Evolutionary conservation across 495 filamentous ascomycete species (phyloP), one percentile per base, ranked within the genome.

Genomic region (Aspergillus incahuasiensis): DNA sequence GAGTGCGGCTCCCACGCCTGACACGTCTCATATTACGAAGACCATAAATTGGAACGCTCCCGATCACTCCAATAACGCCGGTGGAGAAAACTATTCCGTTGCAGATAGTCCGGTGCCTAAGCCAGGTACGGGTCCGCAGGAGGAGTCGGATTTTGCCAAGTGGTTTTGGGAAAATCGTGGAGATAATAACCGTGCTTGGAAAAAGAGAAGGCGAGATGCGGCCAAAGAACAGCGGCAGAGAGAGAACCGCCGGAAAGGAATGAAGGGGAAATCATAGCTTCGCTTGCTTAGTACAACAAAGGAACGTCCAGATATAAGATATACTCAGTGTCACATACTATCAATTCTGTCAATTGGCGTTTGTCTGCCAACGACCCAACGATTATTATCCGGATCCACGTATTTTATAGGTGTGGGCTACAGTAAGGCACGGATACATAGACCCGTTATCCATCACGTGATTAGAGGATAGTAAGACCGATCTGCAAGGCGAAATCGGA

Each of bases 101-200:
- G 50, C 62, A 43, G 61, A 64, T 48, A 74, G 67, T 22, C 67
- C 70, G 2, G 60, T 68, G 13, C 57, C 66, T 16, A 73, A 86
- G 21, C 6, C 63, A 5, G 56, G 47, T 8, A 45, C 40, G 7
- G 47, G 25, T 11, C 34, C 66, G n/a, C 73, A 72, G 48, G 70
- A 76, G 6, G 79, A 86, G 57, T 82, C 83, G 30, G 86, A 89
- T 19, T 97, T 96, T 71, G 78, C 86, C 39, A 89, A 92, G 64
- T 91, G 86, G 83, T 98, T 97, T 70, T 97, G 88, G 82, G 91
- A 95, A 67, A 81, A 92, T 56, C 79, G 92, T 1, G 91, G 92
- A 1, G 90, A 96, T 41, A 83, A 87, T 50, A 97, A 96, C 66
- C 78, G 91, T 21, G 87, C 86, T 3, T 97, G 92, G 92, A 96